Evolutionary conservation across 176 grass and related monocot genomes (phyloP), one percentile per base, ranked within the genome.

Genomic region (Cenchrus americanus): DNA sequence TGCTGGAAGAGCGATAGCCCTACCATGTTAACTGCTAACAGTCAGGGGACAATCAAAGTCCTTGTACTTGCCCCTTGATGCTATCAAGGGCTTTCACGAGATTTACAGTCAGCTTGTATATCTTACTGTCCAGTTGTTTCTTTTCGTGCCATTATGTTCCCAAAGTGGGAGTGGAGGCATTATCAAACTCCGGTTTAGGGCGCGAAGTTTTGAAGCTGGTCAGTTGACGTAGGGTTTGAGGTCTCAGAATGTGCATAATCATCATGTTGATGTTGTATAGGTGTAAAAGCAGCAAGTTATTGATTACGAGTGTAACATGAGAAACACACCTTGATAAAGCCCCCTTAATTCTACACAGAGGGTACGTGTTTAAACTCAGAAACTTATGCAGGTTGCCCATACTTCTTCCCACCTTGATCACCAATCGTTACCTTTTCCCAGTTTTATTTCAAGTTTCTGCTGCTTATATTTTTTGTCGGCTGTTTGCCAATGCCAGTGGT

Each of bases 1-100:
- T 99, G 93, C 82, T 99, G 97, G 97, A 99, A 99, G 84, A 99
- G 97, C 42, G 93, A 99, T 59, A 99, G 93, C 61, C 91, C 97
- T 68, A 99, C 93, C 12, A 99, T 99, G 97, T 65, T 99, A 75
- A 82, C 93, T 70, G 97, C 97, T 42, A 99, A 99, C 88, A 99
- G 97, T 81, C 97, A 99, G 80, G 97, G 97, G 15, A 99, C 97
- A 37, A 99, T 99, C 74, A 99, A 99, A 73, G 93, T 96, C 73
- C 91, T 99, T 57, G 93, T 96, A 18, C 93, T 99, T 51, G 97
- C 97, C 0, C 89, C 97, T 86, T 99, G 89, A 94, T n/a, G 46
- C 34, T 51, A 82, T 74, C 8, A 58, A 41, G 61, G 84, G 13
- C 18, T 19, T 66, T 43, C 14, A 48, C 71, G 9, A 44, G 9